Percentiles rank a stretch among this genome's conserved stretches.
These are phyloP conservation scores for Pythium monospermum DNA, from an alignment of 352 stramenopile species.

Conservation along the genomic window DNA sequence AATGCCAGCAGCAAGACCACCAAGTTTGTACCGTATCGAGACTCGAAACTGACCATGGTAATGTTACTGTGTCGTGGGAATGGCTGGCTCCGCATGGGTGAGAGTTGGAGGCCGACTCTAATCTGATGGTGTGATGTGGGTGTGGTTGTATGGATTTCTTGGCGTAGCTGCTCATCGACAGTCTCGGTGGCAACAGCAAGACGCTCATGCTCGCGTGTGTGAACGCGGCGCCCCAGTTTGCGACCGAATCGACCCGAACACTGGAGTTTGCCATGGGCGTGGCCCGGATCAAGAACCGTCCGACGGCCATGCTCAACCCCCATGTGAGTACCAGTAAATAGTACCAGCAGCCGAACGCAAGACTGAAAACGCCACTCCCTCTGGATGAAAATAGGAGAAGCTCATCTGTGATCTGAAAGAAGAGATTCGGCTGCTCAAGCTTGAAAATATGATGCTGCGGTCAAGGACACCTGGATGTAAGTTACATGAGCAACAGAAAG, in stretches of 20 bases:
- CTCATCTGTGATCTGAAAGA: constrained; percentile 64
- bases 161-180: constrained; percentile 56
- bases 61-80: too few relatives aligned
- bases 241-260: constrained; percentile 55
- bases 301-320: constrained; percentile 54
- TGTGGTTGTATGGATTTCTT: too few relatives aligned
- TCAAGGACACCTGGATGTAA: constrained; percentile 58
- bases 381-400: constrained; percentile 65
- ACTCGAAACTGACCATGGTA: constrained; percentile 74
- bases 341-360: too few relatives aligned
- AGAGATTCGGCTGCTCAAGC: constrained; percentile 57
- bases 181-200: constrained; percentile 66
- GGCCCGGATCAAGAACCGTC: constrained; percentile 72
- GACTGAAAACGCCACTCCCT: too few relatives aligned
- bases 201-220: constrained; percentile 81
- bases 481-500: too few relatives aligned
- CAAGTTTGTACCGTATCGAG: constrained; percentile 65
- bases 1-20: constrained; percentile 22
- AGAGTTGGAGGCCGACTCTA: too few relatives aligned
- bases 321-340: constrained; percentile 35
- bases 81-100: too few relatives aligned
- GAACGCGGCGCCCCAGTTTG: constrained; percentile 48
- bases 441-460: constrained; percentile 69
- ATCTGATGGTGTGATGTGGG: too few relatives aligned
- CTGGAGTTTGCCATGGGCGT: constrained; percentile 80